phyloP scores from a whole-genome alignment of 345 rosid genomes.

The Camelina hispida region DNA sequence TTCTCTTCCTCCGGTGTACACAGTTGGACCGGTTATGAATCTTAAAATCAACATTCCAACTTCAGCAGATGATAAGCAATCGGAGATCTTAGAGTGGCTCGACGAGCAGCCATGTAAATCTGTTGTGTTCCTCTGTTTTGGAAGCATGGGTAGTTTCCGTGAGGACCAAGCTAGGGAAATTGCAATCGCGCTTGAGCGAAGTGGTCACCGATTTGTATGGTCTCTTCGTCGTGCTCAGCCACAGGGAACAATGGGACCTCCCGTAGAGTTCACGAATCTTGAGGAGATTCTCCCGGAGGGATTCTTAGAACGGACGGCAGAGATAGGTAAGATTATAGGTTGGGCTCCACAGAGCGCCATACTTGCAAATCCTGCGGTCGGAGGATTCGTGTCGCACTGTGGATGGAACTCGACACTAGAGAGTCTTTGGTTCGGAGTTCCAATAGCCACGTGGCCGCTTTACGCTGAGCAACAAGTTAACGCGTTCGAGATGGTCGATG shows the following conservation, averaged over 20 bases:
- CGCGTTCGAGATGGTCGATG: slow-evolving; percentile 54
- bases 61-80: neutral
- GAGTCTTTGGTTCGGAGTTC: slow-evolving; percentile 44
- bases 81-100: slow-evolving; percentile 57
- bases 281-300: slow-evolving; percentile 47
- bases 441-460: slow-evolving; percentile 43
- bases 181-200: slow-evolving; percentile 53
- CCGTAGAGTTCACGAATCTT: slow-evolving; percentile 15
- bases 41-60: slow-evolving; percentile 27
- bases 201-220: slow-evolving; percentile 58
- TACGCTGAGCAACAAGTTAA: slow-evolving; percentile 49
- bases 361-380: slow-evolving; percentile 48
- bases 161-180: slow-evolving; percentile 53
- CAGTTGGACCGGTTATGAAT: slow-evolving; percentile 61
- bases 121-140: slow-evolving; percentile 70
- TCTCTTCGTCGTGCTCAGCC: slow-evolving; percentile 45
- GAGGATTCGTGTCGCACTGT: slow-evolving; percentile 48
- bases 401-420: slow-evolving; percentile 30
- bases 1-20: slow-evolving; percentile 47
- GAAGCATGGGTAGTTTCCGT: slow-evolving; percentile 63
- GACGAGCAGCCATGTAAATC: slow-evolving; percentile 54
- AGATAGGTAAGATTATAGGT: slow-evolving; percentile 44
- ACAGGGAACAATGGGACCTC: neutral
- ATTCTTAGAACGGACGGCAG: slow-evolving; percentile 47
- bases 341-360: slow-evolving; percentile 58